Evolutionary conservation across 2,329 filamentous ascomycete genomes (phyloP).

Genomic region (Corniculantispora saksenae): DNA sequence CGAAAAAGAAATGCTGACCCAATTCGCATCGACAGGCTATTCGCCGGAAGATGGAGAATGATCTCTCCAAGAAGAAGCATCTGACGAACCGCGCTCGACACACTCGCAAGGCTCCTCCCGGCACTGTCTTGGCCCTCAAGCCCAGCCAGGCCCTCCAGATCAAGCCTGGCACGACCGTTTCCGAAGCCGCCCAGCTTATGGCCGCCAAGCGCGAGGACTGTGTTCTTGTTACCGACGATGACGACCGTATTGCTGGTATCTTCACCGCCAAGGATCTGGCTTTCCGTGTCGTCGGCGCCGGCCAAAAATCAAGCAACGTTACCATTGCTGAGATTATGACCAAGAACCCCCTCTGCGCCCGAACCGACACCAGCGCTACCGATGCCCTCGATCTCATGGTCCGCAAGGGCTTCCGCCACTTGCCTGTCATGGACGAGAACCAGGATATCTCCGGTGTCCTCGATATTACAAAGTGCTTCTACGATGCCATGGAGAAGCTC

Average conservation of each 20-base stretch:
- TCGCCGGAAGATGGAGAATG: conserved; percentile 92
- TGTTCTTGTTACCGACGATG: conserved; percentile 94
- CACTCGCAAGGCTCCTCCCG: conserved; percentile 90
- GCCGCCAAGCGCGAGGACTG: conserved; percentile 98
- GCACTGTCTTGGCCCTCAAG: conserved; percentile 92
- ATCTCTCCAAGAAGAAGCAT: conserved; percentile 96
- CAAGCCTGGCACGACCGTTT: conserved; percentile 89
- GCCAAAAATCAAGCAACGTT: conserved; percentile 83
- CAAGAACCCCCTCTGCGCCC: conserved; percentile 95
- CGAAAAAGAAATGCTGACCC: conserved; percentile 3
- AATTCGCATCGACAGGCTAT: conserved; percentile 68
- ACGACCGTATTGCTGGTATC: conserved; percentile 96
- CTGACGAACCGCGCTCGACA: conserved; percentile 75
- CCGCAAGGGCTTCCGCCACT: conserved; percentile 73
- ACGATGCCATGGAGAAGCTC: conserved; percentile 99
- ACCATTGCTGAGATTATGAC: conserved; percentile 99
- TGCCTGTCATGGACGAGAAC: conserved; percentile 99
- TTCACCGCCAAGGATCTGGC: conserved; percentile 99
- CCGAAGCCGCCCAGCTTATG: conserved; percentile 97
- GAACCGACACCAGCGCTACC: conserved; percentile 96
- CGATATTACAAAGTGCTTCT: conserved; percentile 99
- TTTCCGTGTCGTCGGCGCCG: conserved; percentile 90
- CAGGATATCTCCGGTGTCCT: conserved; percentile 98
- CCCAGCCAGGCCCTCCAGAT: conserved; percentile 96
- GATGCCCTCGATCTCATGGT: conserved; percentile 24